phyloP scores from a whole-genome alignment of 2,329 filamentous ascomycete genomes.

The Xylaria sp. region DNA sequence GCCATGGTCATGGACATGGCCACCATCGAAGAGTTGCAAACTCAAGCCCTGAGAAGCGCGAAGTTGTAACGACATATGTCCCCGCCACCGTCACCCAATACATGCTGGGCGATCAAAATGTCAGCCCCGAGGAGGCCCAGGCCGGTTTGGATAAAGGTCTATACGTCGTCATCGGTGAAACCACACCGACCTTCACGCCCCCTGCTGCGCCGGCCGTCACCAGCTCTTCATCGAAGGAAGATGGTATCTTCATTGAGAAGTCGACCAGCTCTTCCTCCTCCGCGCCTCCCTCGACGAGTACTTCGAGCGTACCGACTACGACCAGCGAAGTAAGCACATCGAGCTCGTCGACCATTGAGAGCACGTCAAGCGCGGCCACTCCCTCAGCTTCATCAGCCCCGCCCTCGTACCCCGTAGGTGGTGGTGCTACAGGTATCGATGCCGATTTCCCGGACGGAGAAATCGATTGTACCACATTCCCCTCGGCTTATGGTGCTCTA shows the following conservation, averaged over 20 bases:
- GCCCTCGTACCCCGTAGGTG: constrained; percentile 23
- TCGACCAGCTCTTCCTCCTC: constrained; percentile 31
- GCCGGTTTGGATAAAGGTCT: constrained; percentile 65
- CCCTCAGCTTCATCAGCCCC: constrained; percentile 26
- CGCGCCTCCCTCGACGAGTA: constrained; percentile 23
- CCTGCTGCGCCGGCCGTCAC: constrained; percentile 34
- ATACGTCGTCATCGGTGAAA: constrained; percentile 60
- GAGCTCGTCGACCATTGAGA: constrained; percentile 23
- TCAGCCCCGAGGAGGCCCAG: constrained; percentile 61
- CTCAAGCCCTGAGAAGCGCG: constrained; percentile 45
- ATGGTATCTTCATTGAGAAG: constrained; percentile 32
- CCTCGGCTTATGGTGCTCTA: constrained; percentile 74
- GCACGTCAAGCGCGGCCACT: constrained; percentile 24
- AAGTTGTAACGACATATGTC: constrained; percentile 49
- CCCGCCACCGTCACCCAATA: constrained; percentile 64
- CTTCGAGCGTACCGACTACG: constrained; percentile 9
- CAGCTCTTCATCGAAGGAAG: constrained; percentile 31
- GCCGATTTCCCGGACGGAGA: constrained; percentile 69
- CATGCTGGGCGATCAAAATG: constrained; percentile 58
- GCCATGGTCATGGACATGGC: constrained; percentile 44
- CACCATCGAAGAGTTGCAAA: constrained; percentile 46
- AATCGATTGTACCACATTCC: constrained; percentile 67
- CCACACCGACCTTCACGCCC: constrained; percentile 47
- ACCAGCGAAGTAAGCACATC: constrained; percentile 10
- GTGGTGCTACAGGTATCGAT: constrained; percentile 50